These are phyloP conservation scores for Colletotrichum sp. DNA, from an alignment of 2,329 filamentous ascomycete species.

Conservation along the genomic window DNA sequence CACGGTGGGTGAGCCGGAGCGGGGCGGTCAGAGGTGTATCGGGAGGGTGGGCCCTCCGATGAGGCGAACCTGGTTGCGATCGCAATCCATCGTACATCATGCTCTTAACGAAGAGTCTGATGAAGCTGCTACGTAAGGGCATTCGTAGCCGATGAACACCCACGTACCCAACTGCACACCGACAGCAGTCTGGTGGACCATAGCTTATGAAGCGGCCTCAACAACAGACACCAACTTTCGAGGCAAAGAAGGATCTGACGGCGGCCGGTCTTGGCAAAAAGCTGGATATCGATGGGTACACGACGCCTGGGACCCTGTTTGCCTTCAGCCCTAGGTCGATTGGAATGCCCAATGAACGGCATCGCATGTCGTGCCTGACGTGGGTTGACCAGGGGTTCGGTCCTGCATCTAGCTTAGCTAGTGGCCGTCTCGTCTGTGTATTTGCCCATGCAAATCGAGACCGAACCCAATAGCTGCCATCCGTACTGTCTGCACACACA, in stretches of 20 bases:
- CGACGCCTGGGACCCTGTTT: not conserved
- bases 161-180: not conserved
- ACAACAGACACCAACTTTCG: not conserved
- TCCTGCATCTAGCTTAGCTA: not conserved
- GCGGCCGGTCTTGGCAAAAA: not conserved
- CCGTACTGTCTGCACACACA: not conserved
- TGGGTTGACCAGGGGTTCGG: not conserved
- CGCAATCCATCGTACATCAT: not conserved
- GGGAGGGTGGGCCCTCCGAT: not conserved
- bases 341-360: not conserved
- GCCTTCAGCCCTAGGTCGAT: constrained; percentile 12
- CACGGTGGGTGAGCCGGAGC: not conserved
- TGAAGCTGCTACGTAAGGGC: constrained; percentile 12
- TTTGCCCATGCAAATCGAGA: not conserved
- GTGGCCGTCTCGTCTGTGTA: not conserved
- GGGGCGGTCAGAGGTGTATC: not conserved
- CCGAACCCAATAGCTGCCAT: not conserved
- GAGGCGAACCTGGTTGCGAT: not conserved
- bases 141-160: not conserved
- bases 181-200: not conserved
- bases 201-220: not conserved
- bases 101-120: not conserved
- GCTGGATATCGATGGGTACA: not conserved
- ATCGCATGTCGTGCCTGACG: constrained; percentile 6
- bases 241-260: not conserved